These are phyloP conservation scores for Plasmodium vinckei DNA, from an alignment of 169 alveolate genomes.

Conservation along the genomic window DNA sequence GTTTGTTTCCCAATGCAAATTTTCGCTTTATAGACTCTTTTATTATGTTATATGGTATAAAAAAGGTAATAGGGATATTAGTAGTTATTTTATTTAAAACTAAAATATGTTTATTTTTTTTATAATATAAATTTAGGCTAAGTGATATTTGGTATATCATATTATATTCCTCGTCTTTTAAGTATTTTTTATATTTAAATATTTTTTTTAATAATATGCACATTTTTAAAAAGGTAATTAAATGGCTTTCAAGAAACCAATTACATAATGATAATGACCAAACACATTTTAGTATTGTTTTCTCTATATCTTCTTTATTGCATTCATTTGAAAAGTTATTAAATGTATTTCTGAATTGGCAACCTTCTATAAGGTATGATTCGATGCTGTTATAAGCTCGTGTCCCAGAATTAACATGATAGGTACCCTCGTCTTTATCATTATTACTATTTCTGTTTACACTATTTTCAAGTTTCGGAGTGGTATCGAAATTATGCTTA, in stretches of 20 bases:
- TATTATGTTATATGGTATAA: conserved; percentile 35
- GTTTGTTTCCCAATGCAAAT: background rate
- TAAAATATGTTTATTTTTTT: conserved; percentile 3
- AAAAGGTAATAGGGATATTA: conserved; percentile 19
- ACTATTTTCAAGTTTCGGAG: too few relatives aligned
- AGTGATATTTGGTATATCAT: conserved; percentile 45
- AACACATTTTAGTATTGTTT: conserved; percentile 33
- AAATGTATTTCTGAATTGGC: background rate
- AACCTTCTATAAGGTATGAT: background rate
- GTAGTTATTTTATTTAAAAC: conserved; percentile 5
- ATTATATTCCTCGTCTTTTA: conserved; percentile 49
- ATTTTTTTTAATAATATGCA: conserved; percentile 40
- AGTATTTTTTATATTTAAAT: background rate
- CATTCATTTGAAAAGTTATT: background rate
- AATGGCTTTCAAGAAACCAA: conserved; percentile 32
- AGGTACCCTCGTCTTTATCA: too few relatives aligned
- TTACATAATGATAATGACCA: conserved; percentile 33
- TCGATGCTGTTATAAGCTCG: background rate
- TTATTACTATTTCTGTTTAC: too few relatives aligned
- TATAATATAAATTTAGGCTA: conserved; percentile 47
- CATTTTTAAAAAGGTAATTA: conserved; percentile 45
- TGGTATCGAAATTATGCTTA: too few relatives aligned
- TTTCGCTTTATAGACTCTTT: conserved; percentile 30
- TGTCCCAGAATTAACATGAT: too few relatives aligned
- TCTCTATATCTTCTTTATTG: conserved; percentile 2